Conservation (phyloP, 2,329 filamentous ascomycete genomes). For the Colletotrichum sp. region DNA sequence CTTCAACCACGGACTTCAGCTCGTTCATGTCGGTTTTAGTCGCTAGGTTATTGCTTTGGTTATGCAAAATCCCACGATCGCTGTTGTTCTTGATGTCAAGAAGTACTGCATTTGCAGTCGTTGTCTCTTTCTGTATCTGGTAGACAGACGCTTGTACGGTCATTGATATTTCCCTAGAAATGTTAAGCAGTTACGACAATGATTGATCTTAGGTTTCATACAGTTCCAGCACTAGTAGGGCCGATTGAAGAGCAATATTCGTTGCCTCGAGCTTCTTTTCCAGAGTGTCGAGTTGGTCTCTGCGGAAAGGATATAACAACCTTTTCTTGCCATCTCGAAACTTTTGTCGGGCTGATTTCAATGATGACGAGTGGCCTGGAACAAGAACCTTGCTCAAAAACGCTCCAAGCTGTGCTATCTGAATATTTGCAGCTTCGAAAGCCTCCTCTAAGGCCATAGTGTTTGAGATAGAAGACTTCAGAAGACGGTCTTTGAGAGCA, state of each 20-base stretch:
- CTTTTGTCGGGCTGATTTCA: too few relatives aligned
- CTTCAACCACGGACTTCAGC: background rate
- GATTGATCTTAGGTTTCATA: background rate
- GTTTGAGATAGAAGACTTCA: fast-evolving
- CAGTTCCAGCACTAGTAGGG: background rate
- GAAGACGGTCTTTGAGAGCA: fast-evolving
- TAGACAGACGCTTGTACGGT: background rate
- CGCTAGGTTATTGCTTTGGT: background rate
- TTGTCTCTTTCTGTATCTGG: background rate
- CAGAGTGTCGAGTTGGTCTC: background rate
- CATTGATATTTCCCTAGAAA: background rate
- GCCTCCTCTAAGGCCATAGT: background rate
- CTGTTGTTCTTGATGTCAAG: background rate
- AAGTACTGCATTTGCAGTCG: background rate
- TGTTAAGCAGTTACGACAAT: background rate
- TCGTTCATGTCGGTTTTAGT: background rate
- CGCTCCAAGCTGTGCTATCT: background rate
- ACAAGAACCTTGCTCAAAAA: background rate
- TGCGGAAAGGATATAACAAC: background rate
- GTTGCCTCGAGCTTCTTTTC: background rate
- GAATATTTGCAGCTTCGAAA: background rate
- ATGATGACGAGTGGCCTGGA: too few relatives aligned
- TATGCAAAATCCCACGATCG: background rate
- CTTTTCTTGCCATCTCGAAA: background rate
- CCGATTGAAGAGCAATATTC: background rate